Evolutionary conservation across 1,284 basidiomycete species (phyloP).

Genomic region (Trametes polyzona): DNA sequence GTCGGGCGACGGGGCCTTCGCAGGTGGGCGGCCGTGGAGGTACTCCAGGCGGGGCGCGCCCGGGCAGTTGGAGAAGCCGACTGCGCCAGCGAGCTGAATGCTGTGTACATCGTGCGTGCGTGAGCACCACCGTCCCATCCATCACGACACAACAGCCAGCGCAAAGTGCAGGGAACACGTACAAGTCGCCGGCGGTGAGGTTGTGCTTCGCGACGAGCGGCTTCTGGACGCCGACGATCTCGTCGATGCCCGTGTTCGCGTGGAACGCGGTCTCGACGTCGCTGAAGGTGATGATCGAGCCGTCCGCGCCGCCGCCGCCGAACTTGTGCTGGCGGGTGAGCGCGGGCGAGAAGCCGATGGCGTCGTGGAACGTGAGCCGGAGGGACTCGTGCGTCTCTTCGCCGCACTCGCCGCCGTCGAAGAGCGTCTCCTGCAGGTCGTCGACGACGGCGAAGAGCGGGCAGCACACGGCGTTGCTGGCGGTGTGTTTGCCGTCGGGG

Average conservation of each 20-base stretch:
- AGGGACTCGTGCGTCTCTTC: slow-evolving; percentile 36
- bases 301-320: slow-evolving; percentile 33
- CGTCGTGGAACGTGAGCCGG: slow-evolving; percentile 38
- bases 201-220: slow-evolving; percentile 31
- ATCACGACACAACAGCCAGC: too few species aligned
- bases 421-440: slow-evolving; percentile 41
- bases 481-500: slow-evolving; percentile 25
- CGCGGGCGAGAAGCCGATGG: slow-evolving; percentile 28
- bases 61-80: slow-evolving; percentile 36
- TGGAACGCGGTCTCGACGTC: slow-evolving; percentile 29
- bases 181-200: slow-evolving; percentile 33
- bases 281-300: slow-evolving; percentile 30
- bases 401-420: slow-evolving; percentile 34
- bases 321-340: slow-evolving; percentile 12
- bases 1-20: slow-evolving; percentile 31
- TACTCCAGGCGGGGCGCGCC: slow-evolving; percentile 34
- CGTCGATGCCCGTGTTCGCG: slow-evolving; percentile 34
- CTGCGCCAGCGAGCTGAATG: slow-evolving; percentile 37
- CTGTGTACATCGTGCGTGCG: not conserved
- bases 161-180: not conserved
- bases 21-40: slow-evolving; percentile 25
- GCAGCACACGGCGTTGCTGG: slow-evolving; percentile 44
- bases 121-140: not conserved
- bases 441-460: slow-evolving; percentile 40
- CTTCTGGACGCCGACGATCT: slow-evolving; percentile 29